Evolutionary conservation across 345 rosid genomes (phyloP).

Genomic region (Rhodamnia argentea): DNA sequence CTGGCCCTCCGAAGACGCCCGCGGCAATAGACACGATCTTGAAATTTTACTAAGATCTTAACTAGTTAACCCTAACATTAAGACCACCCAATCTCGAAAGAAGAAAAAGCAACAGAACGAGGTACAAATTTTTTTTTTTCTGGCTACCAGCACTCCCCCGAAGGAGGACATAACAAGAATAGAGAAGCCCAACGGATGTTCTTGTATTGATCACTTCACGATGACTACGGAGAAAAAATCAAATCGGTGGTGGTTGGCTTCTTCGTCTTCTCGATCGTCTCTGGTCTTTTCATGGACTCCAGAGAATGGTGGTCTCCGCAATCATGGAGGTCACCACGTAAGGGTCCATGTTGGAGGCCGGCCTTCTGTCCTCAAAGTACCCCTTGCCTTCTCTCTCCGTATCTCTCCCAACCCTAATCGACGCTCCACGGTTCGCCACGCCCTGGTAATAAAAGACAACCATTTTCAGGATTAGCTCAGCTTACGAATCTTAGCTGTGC

Average conservation of each 20-base stretch:
- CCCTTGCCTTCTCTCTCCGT: conserved; percentile 26
- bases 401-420: conserved; percentile 23
- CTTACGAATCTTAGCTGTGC: background rate
- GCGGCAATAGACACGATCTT: background rate
- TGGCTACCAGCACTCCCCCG: background rate
- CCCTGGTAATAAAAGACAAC: conserved; percentile 4
- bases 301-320: conserved; percentile 25
- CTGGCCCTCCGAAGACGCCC: background rate
- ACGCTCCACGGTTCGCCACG: conserved; percentile 27
- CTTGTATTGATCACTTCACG: background rate
- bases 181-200: background rate
- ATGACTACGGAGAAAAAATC: background rate
- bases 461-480: background rate
- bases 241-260: background rate
- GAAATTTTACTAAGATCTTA: background rate
- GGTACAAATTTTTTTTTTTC: background rate
- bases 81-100: background rate
- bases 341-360: conserved; percentile 35
- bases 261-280: background rate
- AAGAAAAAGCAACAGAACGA: background rate
- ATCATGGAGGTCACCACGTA: conserved; percentile 30
- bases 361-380: conserved; percentile 32
- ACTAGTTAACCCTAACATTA: background rate
- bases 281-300: conserved; percentile 4
- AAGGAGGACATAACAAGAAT: background rate